Base-by-base conservation (phyloP, 176 grass and related monocot species). In the Canna indica region DNA sequence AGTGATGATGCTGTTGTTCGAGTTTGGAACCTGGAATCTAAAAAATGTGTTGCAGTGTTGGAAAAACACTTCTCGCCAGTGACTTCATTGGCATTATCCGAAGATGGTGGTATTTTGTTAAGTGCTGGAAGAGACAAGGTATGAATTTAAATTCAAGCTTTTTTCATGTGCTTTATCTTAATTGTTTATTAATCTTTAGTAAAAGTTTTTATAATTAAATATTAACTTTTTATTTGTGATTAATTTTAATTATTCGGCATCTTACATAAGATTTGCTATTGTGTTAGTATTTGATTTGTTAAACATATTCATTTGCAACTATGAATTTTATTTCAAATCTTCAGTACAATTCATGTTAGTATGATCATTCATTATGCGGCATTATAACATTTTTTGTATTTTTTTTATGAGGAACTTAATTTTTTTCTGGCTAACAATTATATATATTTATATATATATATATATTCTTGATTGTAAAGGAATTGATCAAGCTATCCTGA, bases 111-210 rank as follows among this genome's bases (percentile, higher is more conserved):
- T 31, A 86, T 71, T 71, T 87, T 96, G 78, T 85, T 96, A n/a
- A 91, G 92, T 73, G 82, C 83, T 73, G 88, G 88, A 68, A 86
- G 92, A 79, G 88, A 96, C 72, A 96, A 91, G 83, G 90, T 79
- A 83, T 67, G 63, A 33, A 20, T 72, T 35, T 31, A 74, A 38
- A 16, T 42, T 42, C 1, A 42, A 39, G 14, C 9, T 41, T 68
- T 0, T 63, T 8, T 17, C 41, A 57, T 41, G 31, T 73, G 30
- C 20, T 39, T 50, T 35, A 15, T 72, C 24, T 57, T 62, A 2
- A 42, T 57, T 18, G 47, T 39, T 39, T 50, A 7, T 59, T 27
- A 32, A 41, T 68, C 36, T 48, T 25, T 50, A 58, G n/a, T 57
- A 1, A 25, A n/a, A 25, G 10, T 26, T 8, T 9, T 58, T 9